Conservation (phyloP, 106 monocot species). For the Dendrobium officinale region DNA sequence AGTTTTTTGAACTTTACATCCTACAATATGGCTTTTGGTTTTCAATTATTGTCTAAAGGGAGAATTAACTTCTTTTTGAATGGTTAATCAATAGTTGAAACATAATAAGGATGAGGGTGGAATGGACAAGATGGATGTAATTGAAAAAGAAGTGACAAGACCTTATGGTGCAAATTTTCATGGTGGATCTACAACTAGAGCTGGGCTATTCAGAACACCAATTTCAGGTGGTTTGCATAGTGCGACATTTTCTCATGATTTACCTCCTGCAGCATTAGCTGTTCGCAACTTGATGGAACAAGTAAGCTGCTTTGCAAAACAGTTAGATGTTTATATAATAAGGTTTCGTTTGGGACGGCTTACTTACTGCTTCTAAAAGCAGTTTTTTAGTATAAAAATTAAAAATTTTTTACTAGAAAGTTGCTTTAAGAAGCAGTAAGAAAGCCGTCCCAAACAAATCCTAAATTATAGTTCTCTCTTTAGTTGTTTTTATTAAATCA, state of each 20-base stretch:
- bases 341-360: no score
- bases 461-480: neutral
- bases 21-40: neutral
- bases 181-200: conserved; percentile 28
- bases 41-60: neutral
- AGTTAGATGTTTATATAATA: neutral
- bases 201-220: conserved; percentile 66
- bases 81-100: neutral
- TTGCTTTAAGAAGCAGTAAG: no score
- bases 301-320: conserved; percentile 13
- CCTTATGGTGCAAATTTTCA: conserved; percentile 14
- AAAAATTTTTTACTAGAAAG: no score
- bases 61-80: neutral
- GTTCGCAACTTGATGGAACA: conserved; percentile 84
- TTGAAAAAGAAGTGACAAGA: neutral
- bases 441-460: no score
- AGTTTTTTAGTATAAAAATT: no score
- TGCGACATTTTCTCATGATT: conserved; percentile 67
- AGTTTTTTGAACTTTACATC: neutral
- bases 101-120: neutral
- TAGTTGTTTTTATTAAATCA: neutral
- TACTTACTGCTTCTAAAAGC: no score
- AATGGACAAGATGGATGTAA: neutral
- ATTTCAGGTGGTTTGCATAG: conserved; percentile 79
- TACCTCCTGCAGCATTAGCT: conserved; percentile 67